Conservation (phyloP, 306 rosid species). For the Neltuma alba region DNA sequence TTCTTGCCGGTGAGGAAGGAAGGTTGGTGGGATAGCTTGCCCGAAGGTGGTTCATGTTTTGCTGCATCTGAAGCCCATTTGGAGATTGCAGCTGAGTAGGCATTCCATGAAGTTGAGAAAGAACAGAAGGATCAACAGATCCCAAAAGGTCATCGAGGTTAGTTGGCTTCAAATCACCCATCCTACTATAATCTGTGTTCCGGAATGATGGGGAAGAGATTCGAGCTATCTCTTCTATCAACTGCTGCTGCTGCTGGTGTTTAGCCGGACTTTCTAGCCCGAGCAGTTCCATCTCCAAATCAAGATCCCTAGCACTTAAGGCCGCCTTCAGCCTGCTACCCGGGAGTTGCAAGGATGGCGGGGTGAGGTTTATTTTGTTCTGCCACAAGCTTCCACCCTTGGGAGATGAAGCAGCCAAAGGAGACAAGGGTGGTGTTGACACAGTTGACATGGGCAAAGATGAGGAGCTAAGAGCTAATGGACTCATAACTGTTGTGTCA, state of each 20-base stretch:
- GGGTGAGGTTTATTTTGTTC: conserved; percentile 79
- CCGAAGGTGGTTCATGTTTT: conserved; percentile 90
- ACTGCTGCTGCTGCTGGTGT: conserved; percentile 63
- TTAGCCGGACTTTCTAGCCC: conserved; percentile 60
- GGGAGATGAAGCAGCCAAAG: conserved; percentile 82
- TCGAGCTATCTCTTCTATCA: conserved; percentile 89
- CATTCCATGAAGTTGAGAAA: conserved; percentile 70
- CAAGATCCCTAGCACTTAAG: conserved; percentile 82
- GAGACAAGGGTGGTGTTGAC: conserved; percentile 96
- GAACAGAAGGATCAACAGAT: conserved; percentile 64
- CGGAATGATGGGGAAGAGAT: conserved; percentile 84
- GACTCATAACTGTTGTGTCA: conserved; percentile 81
- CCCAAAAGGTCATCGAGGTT: conserved; percentile 87
- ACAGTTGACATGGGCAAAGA: conserved; percentile 70
- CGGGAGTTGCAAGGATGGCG: conserved; percentile 87
- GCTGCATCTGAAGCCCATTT: conserved; percentile 72
- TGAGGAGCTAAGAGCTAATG: conserved; percentile 75
- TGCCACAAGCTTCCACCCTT: conserved; percentile 90
- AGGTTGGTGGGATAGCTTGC: conserved; percentile 80
- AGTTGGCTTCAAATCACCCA: conserved; percentile 75
- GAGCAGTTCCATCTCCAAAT: conserved; percentile 79
- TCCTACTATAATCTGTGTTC: conserved; percentile 57
- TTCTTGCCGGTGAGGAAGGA: conserved; percentile 82
- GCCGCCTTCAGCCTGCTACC: conserved; percentile 90
- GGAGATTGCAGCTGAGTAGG: conserved; percentile 51